Conservation (phyloP, 2,329 filamentous ascomycete genomes). For the Colletotrichum coccodes region DNA sequence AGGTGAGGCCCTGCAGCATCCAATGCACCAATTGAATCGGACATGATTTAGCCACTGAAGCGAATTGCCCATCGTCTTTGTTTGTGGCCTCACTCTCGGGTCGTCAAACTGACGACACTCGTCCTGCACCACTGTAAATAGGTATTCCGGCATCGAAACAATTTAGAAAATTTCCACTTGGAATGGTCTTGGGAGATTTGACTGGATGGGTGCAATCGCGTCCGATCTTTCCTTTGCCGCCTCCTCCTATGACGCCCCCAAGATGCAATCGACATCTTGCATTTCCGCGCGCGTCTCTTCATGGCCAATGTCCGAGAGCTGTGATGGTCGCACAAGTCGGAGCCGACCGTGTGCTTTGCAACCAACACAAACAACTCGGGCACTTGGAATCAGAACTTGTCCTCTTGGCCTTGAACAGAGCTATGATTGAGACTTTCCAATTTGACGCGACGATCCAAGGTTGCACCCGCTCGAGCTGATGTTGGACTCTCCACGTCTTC, state of each 20-base stretch:
- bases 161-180: background rate
- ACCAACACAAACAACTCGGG: background rate
- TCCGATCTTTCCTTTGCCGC: background rate
- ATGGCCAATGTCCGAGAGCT: background rate
- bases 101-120: background rate
- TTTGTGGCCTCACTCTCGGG: constrained; percentile 13
- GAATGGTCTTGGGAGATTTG: background rate
- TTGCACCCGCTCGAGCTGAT: background rate
- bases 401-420: background rate
- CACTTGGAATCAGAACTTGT: background rate
- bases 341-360: background rate
- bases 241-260: background rate
- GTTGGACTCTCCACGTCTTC: background rate
- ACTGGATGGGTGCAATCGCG: background rate
- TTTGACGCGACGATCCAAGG: background rate
- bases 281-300: background rate
- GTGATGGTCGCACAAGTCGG: background rate
- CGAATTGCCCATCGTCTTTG: background rate
- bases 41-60: background rate
- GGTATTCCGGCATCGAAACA: background rate
- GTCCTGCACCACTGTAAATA: background rate
- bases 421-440: too few relatives aligned
- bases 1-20: background rate
- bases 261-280: background rate
- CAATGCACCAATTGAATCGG: background rate